Conservation (phyloP, 805 yeast species). For the Wickerhamiella parazyma region DNA sequence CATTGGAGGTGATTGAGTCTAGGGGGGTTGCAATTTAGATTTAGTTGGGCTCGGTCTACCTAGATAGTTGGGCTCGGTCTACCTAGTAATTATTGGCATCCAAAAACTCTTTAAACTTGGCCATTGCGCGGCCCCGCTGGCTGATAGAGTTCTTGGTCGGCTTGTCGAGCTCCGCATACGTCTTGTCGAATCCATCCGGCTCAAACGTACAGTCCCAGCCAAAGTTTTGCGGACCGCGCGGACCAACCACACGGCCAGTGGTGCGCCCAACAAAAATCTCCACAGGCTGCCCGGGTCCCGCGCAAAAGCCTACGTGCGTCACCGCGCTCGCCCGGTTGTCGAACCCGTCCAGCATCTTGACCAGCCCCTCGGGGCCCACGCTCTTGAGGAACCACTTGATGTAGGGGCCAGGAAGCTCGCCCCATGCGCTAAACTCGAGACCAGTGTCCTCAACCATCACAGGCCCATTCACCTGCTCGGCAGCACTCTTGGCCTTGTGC, state of each 20-base stretch:
- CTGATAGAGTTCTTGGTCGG: conserved; percentile 63
- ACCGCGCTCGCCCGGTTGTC: conserved; percentile 83
- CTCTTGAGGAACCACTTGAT: conserved; percentile 79
- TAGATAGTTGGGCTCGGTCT: no score
- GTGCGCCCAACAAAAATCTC: conserved; percentile 74
- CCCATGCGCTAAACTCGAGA: conserved; percentile 65
- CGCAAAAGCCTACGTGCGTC: conserved; percentile 86
- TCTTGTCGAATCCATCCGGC: conserved; percentile 61
- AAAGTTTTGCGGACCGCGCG: conserved; percentile 67
- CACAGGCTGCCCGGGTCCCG: conserved; percentile 62
- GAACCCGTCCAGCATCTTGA: conserved; percentile 64
- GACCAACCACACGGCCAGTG: conserved; percentile 61
- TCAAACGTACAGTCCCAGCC: conserved; percentile 93
- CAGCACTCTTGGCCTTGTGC: conserved; percentile 68
- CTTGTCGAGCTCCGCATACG: conserved; percentile 81
- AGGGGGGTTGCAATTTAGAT: no score
- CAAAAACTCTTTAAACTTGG: conserved; percentile 45
- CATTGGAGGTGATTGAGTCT: conserved; percentile 32
- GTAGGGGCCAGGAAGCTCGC: conserved; percentile 88
- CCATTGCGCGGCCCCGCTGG: conserved; percentile 77
- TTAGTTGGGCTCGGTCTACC: no score
- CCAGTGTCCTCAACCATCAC: conserved; percentile 95
- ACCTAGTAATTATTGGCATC: conserved; percentile 5
- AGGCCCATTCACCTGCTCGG: conserved; percentile 50
- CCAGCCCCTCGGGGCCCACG: conserved; percentile 65